These are phyloP conservation scores for Cocos nucifera DNA, from an alignment of 176 grass and related monocot genomes.

Conservation along the genomic window DNA sequence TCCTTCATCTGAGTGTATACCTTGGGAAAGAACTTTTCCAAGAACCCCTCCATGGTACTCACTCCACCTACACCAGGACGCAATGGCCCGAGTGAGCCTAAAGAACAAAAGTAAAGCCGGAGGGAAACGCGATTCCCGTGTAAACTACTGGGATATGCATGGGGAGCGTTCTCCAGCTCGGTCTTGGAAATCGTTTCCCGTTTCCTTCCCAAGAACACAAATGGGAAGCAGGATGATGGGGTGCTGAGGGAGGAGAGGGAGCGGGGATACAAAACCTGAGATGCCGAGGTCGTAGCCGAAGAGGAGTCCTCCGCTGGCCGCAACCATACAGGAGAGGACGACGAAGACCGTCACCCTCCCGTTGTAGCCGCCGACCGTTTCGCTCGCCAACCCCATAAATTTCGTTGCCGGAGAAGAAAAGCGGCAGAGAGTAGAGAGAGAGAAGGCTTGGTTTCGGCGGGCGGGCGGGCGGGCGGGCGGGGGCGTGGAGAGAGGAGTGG, in stretches of 20 bases:
- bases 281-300: slow-evolving; percentile 95
- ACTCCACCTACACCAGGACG: slow-evolving; percentile 29
- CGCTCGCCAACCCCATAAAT: slow-evolving; percentile 30
- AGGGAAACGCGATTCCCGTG: too few species aligned
- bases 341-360: slow-evolving; percentile 64
- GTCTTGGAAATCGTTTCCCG: too few species aligned
- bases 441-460: not conserved
- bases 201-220: too few species aligned
- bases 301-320: slow-evolving; percentile 77
- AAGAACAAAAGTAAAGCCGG: too few species aligned
- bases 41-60: slow-evolving; percentile 64
- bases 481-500: too few species aligned
- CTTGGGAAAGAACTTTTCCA: slow-evolving; percentile 64
- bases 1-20: slow-evolving; percentile 45
- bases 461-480: too few species aligned
- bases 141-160: too few species aligned
- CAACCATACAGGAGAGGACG: slow-evolving; percentile 60
- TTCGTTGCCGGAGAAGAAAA: not conserved
- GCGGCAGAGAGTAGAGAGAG: not conserved
- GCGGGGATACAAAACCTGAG: slow-evolving; percentile 34
- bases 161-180: too few species aligned
- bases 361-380: slow-evolving; percentile 32
- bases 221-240: too few species aligned
- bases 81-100: too few species aligned
- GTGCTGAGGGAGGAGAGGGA: too few species aligned